These are phyloP conservation scores for Aphanomyces euteiches DNA, from an alignment of 352 stramenopile genomes.

Conservation along the genomic window DNA sequence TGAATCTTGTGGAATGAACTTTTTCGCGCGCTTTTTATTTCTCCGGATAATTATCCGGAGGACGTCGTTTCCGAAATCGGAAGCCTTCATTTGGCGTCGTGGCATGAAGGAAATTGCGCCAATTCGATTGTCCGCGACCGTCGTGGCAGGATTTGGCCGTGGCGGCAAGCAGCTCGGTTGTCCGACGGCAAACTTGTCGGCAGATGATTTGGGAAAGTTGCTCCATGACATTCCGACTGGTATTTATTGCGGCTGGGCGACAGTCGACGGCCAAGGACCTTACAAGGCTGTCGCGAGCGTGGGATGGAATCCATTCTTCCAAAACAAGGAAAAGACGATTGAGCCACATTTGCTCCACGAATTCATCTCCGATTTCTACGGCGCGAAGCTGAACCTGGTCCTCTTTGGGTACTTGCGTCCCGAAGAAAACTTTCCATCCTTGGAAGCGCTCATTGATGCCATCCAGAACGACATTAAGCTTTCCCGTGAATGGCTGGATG, in stretches of 20 bases:
- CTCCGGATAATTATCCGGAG: not conserved
- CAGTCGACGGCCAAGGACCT: constrained; percentile 68
- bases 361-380: constrained; percentile 95
- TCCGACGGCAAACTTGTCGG: constrained; percentile 93
- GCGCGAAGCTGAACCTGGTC: constrained; percentile 89
- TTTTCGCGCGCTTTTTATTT: not conserved
- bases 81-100: not conserved
- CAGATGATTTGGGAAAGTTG: constrained; percentile 75
- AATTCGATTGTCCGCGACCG: constrained; percentile 81
- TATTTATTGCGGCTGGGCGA: constrained; percentile 94
- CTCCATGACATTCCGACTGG: constrained; percentile 80
- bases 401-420: constrained; percentile 91
- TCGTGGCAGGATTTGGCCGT: constrained; percentile 92
- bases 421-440: constrained; percentile 92
- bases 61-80: not conserved
- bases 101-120: constrained; percentile 22
- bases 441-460: constrained; percentile 88
- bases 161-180: constrained; percentile 95
- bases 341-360: constrained; percentile 94
- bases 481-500: constrained; percentile 64
- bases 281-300: constrained; percentile 97
- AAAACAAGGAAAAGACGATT: constrained; percentile 96
- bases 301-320: constrained; percentile 93
- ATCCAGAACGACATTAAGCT: constrained; percentile 86
- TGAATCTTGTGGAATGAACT: too few relatives aligned